Conservation (phyloP, 768 basidiomycete genomes). For the Leucosporidium scottii region DNA sequence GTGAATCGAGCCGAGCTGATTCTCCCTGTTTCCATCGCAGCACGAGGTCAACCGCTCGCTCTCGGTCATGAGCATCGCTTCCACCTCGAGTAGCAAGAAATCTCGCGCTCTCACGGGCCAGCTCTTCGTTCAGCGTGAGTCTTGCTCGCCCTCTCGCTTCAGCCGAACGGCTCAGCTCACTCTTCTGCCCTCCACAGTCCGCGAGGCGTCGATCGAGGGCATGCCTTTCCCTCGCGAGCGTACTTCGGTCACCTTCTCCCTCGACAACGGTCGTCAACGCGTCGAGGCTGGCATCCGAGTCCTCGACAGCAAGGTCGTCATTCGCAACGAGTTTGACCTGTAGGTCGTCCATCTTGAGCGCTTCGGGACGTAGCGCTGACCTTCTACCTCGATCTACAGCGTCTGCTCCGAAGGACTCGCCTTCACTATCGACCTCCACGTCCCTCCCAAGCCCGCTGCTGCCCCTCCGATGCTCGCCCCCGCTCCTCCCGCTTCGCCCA, state of each 20-base stretch:
- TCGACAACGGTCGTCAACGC: conserved; percentile 95
- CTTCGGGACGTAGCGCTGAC: background rate
- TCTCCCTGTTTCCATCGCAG: background rate
- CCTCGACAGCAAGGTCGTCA: conserved; percentile 54
- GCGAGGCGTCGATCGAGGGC: conserved; percentile 63
- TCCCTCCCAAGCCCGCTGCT: conserved; percentile 51
- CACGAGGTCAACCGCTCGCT: conserved; percentile 18
- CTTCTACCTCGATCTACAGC: conserved; percentile 43
- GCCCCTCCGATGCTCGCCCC: conserved; percentile 40
- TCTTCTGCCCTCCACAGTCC: conserved; percentile 48
- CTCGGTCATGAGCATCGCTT: conserved; percentile 84
- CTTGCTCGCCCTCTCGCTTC: background rate
- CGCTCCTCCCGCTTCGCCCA: conserved; percentile 62
- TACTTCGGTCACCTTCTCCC: conserved; percentile 70
- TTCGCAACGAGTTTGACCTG: conserved; percentile 89
- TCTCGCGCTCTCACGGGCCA: conserved; percentile 78
- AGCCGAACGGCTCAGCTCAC: too few relatives aligned
- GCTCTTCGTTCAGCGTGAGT: conserved; percentile 76
- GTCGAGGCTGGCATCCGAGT: conserved; percentile 61
- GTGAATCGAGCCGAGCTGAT: background rate
- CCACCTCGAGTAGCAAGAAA: conserved; percentile 76
- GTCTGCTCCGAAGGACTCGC: conserved; percentile 92
- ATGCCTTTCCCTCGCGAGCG: conserved; percentile 71
- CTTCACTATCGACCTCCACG: conserved; percentile 81
- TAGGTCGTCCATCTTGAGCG: conserved; percentile 45